Base-by-base conservation (phyloP, 768 basidiomycete genomes). In the Sarcodon sp. region DNA sequence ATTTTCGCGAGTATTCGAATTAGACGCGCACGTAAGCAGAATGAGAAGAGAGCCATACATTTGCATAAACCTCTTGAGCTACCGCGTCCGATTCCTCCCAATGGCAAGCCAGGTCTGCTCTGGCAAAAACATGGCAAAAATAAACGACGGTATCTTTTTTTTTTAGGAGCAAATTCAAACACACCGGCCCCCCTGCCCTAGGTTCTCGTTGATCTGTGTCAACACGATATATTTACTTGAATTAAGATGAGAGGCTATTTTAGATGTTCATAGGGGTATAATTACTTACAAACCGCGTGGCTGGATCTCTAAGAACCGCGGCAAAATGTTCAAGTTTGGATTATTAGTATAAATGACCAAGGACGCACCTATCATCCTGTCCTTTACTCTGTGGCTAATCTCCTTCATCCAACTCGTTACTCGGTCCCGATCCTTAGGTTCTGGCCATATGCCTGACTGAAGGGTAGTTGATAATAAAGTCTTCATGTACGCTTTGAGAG, bases 41-140 rank as follows among this genome's bases (percentile, higher is more conserved):
- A 39, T 15, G 34, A 49, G 47, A n/a, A 41, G 33, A 38, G 35
- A 48, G 50, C 47, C 46, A 68, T 64, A 88, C 87, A 59, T 87
- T 91, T 43, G 72, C 70, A 65, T 75, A 87, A 59, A 90, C 69
- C 64, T 90, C 87, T 62, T 87, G 80, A 37, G 79, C 73, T 50
- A 87, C 79, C 45, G 72, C 69, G 59, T 91, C 88, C 46, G 77
- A 75, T 53, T 90, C 87, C 67, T 91, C 87, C 87, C 87, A 91
- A 58, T 91, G 88, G 52, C 83, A 87, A 44, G 73, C 75, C 66
- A 91, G 76, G 62, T 86, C 85, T 43, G 83, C 85, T 55, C 87
- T 89, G 53, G 35, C 48, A 47, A 27, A 27, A 3, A 27, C 21
- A 27, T 4, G 4, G 35, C 45, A 50, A 15, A 16, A 49, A 39